phyloP scores from a whole-genome alignment of 495 filamentous ascomycete genomes.

The Lasiosphaeriaceae sp. region DNA sequence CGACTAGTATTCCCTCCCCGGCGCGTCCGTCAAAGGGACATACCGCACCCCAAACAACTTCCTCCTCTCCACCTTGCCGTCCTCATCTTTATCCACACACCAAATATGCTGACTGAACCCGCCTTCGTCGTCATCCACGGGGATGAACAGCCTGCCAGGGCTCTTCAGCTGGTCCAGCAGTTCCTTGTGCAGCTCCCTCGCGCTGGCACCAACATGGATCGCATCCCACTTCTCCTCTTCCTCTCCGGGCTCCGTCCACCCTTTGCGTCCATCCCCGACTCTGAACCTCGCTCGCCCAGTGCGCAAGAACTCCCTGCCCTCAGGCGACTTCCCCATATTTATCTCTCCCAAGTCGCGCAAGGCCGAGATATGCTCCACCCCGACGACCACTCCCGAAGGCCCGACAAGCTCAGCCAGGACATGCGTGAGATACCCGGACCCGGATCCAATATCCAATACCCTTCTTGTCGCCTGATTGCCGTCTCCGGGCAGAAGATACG shows the following conservation, averaged over 20 bases:
- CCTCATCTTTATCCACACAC: conserved; percentile 80
- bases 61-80: conserved; percentile 70
- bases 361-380: conserved; percentile 82
- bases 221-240: conserved; percentile 61
- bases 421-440: conserved; percentile 88
- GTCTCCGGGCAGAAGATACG: conserved; percentile 49
- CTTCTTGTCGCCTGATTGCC: conserved; percentile 35
- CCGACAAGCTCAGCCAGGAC: conserved; percentile 79
- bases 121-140: conserved; percentile 60
- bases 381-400: conserved; percentile 59
- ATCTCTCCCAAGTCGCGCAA: conserved; percentile 65
- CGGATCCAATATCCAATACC: conserved; percentile 86
- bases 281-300: conserved; percentile 66
- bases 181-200: conserved; percentile 64
- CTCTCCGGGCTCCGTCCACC: conserved; percentile 52
- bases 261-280: conserved; percentile 75
- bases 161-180: conserved; percentile 74
- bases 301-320: conserved; percentile 60
- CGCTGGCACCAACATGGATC: conserved; percentile 93
- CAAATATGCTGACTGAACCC: conserved; percentile 71
- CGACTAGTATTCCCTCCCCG: too few relatives aligned
- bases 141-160: conserved; percentile 83
- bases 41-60: conserved; percentile 83
- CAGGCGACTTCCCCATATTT: conserved; percentile 70
- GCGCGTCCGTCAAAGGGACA: conserved; percentile 90